These are phyloP conservation scores for Anethum foeniculum DNA, from an alignment of 140 eudicot species.

Conservation along the genomic window DNA sequence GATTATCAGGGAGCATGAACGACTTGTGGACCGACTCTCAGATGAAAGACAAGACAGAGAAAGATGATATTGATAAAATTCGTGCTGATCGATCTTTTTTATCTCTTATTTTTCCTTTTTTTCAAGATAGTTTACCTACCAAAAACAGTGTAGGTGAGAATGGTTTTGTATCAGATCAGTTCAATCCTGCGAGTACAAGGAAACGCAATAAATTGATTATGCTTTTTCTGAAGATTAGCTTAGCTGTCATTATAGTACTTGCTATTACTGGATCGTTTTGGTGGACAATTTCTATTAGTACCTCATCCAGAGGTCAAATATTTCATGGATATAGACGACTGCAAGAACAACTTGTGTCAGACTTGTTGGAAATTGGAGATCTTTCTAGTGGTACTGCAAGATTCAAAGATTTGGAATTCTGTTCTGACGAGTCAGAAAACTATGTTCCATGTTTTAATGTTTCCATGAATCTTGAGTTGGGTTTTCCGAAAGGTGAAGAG, in stretches of 20 bases:
- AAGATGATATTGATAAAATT: conserved; percentile 50
- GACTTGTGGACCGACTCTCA: conserved; percentile 77
- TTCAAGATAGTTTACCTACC: conserved; percentile 38
- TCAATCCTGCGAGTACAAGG: conserved; percentile 38
- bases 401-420: conserved; percentile 57
- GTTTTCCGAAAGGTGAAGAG: conserved; percentile 64
- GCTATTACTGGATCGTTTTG: conserved; percentile 76
- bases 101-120: conserved; percentile 48
- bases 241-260: conserved; percentile 59
- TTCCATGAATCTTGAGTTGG: conserved; percentile 60
- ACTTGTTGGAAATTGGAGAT: conserved; percentile 71
- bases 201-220: conserved; percentile 54
- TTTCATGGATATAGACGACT: conserved; percentile 75
- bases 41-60: conserved; percentile 67
- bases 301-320: conserved; percentile 51
- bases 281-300: conserved; percentile 74
- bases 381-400: conserved; percentile 60
- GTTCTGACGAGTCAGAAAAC: conserved; percentile 59
- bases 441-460: conserved; percentile 77
- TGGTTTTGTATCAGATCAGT: conserved; percentile 57
- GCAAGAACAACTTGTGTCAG: conserved; percentile 90
- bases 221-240: conserved; percentile 54
- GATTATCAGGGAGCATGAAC: conserved; percentile 43
- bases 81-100: conserved; percentile 38
- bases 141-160: conserved; percentile 49